Conservation (phyloP, 306 rosid genomes). For the Canavalia gladiata region DNA sequence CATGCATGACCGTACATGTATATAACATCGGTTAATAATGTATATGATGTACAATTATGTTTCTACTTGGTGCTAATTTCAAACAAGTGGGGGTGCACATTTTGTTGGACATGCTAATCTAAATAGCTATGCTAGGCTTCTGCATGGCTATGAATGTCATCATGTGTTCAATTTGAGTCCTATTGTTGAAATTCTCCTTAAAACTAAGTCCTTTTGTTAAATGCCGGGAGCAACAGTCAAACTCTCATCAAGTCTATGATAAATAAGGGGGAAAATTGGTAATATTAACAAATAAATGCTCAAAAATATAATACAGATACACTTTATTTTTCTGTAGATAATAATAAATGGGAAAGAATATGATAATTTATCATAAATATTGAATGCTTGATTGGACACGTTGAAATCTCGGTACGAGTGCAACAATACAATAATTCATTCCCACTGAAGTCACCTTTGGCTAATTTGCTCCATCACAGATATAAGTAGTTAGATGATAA, state of each 20-base stretch:
- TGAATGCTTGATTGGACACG: not conserved
- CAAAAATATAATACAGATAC: not conserved
- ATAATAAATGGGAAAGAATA: not conserved
- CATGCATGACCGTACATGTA: too few relatives aligned
- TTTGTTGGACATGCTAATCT: not conserved
- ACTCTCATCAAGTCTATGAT: too few relatives aligned
- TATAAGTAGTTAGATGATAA: not conserved
- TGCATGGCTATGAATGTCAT: not conserved
- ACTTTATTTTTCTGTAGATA: not conserved
- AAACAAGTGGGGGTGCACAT: not conserved
- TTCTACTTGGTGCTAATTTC: not conserved
- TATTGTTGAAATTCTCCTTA: not conserved
- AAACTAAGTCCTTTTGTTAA: not conserved
- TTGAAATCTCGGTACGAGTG: not conserved
- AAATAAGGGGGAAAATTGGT: not conserved
- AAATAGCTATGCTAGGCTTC: not conserved
- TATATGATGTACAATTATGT: too few relatives aligned
- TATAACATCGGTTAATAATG: too few relatives aligned
- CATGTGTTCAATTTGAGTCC: not conserved
- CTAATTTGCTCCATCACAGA: not conserved
- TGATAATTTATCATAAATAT: not conserved
- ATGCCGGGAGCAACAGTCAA: too few relatives aligned
- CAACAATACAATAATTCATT: not conserved
- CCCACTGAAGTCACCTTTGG: not conserved
- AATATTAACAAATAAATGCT: not conserved